Evolutionary conservation across 768 basidiomycete genomes (phyloP).

Genomic region (Russula brevipes): DNA sequence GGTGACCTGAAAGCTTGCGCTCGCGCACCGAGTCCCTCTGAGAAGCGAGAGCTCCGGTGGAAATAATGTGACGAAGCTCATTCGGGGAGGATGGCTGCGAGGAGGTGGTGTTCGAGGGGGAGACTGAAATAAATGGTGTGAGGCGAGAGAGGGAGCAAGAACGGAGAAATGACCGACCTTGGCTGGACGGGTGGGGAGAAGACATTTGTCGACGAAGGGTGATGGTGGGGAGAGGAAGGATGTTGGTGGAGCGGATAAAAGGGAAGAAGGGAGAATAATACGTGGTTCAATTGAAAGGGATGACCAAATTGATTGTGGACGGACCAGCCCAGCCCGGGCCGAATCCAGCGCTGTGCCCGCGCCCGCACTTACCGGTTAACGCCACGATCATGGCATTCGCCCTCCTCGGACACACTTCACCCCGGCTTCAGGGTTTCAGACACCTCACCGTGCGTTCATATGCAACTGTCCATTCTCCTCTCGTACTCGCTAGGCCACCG

Average conservation of each 20-base stretch:
- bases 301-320: no score
- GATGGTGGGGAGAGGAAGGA: background rate
- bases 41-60: constrained; percentile 41
- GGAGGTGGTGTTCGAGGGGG: constrained; percentile 15
- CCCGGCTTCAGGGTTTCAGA: background rate
- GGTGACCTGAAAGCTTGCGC: constrained; percentile 39
- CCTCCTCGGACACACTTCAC: background rate
- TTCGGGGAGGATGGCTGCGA: constrained; percentile 28
- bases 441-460: background rate
- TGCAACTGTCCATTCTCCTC: background rate
- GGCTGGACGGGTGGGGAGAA: constrained; percentile 4
- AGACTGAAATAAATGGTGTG: constrained; percentile 11
- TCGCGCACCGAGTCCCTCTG: constrained; percentile 34
- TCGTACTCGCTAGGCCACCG: background rate
- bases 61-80: constrained; percentile 55
- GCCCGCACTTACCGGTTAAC: no score
- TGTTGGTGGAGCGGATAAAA: background rate
- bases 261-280: background rate
- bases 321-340: no score
- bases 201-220: constrained; percentile 9
- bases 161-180: background rate
- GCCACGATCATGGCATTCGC: background rate
- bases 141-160: background rate
- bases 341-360: no score
- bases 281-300: background rate